A percentile compares a stretch with the other conserved stretches of the same genome.
phyloP scores from a whole-genome alignment of 1,284 basidiomycete genomes.

The Microbotryum lychnidis-dioicae region DNA sequence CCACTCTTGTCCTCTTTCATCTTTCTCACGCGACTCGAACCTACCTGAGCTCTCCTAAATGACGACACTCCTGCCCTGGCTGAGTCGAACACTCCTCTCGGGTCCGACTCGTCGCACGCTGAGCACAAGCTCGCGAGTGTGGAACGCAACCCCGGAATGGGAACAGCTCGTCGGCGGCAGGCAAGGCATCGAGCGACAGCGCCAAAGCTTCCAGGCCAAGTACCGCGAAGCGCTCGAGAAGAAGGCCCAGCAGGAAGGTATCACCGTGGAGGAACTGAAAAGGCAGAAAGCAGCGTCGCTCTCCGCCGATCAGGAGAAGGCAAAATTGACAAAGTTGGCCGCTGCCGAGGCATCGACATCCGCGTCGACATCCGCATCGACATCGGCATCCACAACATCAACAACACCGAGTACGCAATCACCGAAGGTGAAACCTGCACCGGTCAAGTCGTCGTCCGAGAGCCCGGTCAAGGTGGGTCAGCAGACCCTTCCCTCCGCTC shows the following conservation, averaged over 20 bases:
- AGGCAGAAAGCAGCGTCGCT: slow-evolving; percentile 13
- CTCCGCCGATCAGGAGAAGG: neutral
- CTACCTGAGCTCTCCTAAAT: too few species aligned
- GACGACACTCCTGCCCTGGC: too few species aligned
- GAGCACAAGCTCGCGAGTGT: neutral
- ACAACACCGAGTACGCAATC: too few species aligned
- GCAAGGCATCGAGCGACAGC: slow-evolving; percentile 16
- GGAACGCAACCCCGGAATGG: slow-evolving; percentile 23
- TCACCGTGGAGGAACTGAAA: slow-evolving; percentile 29
- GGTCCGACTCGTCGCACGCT: neutral
- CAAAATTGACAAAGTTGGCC: neutral
- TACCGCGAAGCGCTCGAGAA: slow-evolving; percentile 26
- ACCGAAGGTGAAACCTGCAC: too few species aligned
- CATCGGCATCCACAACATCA: neutral
- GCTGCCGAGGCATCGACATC: too few species aligned
- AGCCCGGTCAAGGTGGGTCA: slow-evolving; percentile 25
- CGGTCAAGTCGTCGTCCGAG: neutral
- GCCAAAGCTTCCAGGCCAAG: slow-evolving; percentile 25
- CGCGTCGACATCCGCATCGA: too few species aligned
- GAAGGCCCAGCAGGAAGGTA: slow-evolving; percentile 27
- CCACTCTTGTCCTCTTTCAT: too few species aligned
- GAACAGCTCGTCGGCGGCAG: slow-evolving; percentile 29
- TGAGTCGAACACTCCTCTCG: too few species aligned
- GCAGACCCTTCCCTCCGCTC: neutral
- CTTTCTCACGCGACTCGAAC: too few species aligned